phyloP scores from a whole-genome alignment of 768 basidiomycete species.

The Mycena haematopus region DNA sequence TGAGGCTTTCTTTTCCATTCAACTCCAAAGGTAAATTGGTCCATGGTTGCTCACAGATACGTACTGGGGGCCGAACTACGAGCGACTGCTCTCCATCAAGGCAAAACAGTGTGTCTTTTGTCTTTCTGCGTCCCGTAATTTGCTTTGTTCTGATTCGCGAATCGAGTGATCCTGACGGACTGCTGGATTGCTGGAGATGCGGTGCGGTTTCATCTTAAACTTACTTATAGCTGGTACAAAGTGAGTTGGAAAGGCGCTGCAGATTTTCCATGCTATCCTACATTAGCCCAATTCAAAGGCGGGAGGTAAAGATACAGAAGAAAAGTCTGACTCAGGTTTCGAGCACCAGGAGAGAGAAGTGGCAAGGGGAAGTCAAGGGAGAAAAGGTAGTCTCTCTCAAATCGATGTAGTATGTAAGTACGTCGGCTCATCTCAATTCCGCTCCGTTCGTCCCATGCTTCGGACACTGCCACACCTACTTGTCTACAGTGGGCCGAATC shows the following conservation, averaged over 20 bases:
- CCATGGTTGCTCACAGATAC: constrained; percentile 10
- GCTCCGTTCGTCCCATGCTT: too few relatives aligned
- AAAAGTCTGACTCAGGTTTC: too few relatives aligned
- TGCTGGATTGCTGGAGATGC: constrained; percentile 44
- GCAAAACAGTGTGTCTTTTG: constrained; percentile 42
- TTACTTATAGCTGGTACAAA: background rate
- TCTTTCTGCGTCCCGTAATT: background rate
- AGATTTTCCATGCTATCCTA: background rate
- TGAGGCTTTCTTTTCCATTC: background rate
- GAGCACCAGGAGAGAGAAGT: too few relatives aligned
- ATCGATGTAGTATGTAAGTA: too few relatives aligned
- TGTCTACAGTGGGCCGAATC: too few relatives aligned
- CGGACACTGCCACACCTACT: too few relatives aligned
- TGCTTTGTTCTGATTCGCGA: background rate
- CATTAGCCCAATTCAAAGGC: too few relatives aligned
- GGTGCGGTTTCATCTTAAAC: constrained; percentile 27
- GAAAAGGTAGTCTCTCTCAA: too few relatives aligned
- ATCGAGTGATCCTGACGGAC: constrained; percentile 35
- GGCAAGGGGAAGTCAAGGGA: too few relatives aligned
- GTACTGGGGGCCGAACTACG: constrained; percentile 45
- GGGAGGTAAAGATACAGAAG: too few relatives aligned
- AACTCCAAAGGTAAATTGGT: background rate
- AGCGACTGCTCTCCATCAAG: constrained; percentile 37
- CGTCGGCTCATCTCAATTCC: too few relatives aligned
- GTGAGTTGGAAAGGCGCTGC: constrained; percentile 5